phyloP scores from a whole-genome alignment of 345 rosid genomes.

The Eucalyptus regnans region DNA sequence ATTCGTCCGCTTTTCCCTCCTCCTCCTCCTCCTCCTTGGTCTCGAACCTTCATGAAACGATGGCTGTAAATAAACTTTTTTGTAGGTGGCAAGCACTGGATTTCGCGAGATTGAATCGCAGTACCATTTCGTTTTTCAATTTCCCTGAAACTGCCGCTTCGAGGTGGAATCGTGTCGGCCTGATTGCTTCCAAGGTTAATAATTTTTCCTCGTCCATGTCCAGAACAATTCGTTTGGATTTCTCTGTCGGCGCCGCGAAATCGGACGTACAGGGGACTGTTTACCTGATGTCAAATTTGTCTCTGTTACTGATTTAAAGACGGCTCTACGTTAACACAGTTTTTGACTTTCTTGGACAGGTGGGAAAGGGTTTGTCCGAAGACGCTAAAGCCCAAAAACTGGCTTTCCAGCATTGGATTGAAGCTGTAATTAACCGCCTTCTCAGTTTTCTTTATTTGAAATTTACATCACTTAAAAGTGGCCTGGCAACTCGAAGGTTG shows the following conservation, averaged over 20 bases:
- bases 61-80: background rate
- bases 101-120: constrained; percentile 58
- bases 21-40: background rate
- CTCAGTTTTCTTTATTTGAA: background rate
- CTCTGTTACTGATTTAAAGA: background rate
- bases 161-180: constrained; percentile 62
- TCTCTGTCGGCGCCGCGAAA: background rate
- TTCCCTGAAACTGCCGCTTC: constrained; percentile 68
- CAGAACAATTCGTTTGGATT: background rate
- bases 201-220: background rate
- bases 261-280: background rate
- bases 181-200: constrained; percentile 76
- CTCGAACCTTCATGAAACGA: background rate
- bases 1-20: background rate
- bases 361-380: constrained; percentile 47
- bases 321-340: background rate
- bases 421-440: constrained; percentile 19
- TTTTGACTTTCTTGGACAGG: constrained; percentile 27
- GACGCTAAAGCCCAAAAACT: constrained; percentile 67
- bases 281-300: background rate
- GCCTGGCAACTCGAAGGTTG: background rate
- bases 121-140: constrained; percentile 76
- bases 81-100: constrained; percentile 87
- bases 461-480: background rate
- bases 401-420: constrained; percentile 96